A percentile compares a stretch with the other conserved stretches of the same genome.
Conservation (phyloP, 352 stramenopile genomes). For the Pythium brassicae region DNA sequence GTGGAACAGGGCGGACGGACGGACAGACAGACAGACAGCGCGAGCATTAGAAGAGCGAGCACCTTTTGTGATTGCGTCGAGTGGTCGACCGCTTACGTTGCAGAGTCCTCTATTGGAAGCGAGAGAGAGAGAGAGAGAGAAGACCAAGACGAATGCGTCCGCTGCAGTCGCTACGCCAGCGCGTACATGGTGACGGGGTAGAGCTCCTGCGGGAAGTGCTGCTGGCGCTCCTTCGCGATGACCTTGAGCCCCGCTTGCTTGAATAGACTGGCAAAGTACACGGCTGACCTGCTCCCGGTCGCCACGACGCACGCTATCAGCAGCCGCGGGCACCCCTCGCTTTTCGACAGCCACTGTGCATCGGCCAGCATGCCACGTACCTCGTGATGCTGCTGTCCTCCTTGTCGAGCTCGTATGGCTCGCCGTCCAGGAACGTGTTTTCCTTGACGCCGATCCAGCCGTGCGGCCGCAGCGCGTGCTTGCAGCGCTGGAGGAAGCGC, state of each 20-base stretch:
- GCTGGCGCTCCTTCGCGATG: constrained; percentile 76
- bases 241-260: constrained; percentile 87
- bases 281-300: constrained; percentile 31
- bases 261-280: constrained; percentile 92
- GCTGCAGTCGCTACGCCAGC: constrained; percentile 52
- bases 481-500: constrained; percentile 88
- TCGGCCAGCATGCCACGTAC: too few relatives aligned
- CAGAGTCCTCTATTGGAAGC: constrained; percentile 14
- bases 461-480: constrained; percentile 43
- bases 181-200: constrained; percentile 96
- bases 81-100: too few relatives aligned
- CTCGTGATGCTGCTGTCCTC: constrained; percentile 93
- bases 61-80: too few relatives aligned
- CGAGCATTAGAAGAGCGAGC: too few relatives aligned
- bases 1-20: constrained; percentile 23
- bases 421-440: constrained; percentile 76
- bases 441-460: constrained; percentile 86
- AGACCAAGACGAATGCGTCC: too few relatives aligned
- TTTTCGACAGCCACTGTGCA: too few relatives aligned
- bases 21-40: background rate
- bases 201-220: constrained; percentile 93
- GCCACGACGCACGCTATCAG: constrained; percentile 2
- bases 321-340: too few relatives aligned
- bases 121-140: background rate
- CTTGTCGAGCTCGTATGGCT: constrained; percentile 90